Evolutionary conservation across 371 early-diverging fungal species (phyloP).

Genomic region (Dinochytrium kinnereticum): DNA sequence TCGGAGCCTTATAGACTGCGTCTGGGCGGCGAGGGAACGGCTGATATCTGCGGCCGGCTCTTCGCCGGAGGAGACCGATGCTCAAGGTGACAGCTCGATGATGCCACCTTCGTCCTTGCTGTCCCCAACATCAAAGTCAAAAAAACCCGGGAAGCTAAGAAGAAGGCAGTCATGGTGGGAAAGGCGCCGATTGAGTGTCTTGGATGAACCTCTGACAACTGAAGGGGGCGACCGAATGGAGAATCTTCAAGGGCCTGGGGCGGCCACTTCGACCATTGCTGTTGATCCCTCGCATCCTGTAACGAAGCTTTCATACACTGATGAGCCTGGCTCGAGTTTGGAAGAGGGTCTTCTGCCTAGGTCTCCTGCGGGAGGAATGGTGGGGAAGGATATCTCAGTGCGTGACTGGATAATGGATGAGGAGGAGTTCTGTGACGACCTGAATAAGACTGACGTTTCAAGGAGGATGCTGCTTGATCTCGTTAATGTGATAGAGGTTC

Average conservation of each 20-base stretch:
- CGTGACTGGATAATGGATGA: slow-evolving; percentile 31
- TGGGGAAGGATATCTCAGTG: slow-evolving; percentile 22
- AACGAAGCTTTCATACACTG: not conserved
- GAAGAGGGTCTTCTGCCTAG: not conserved
- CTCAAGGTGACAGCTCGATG: not conserved
- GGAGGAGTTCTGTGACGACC: slow-evolving; percentile 7
- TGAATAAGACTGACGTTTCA: not conserved
- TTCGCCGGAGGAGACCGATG: not conserved
- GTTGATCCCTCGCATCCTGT: not conserved
- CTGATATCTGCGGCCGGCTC: not conserved
- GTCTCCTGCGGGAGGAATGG: not conserved
- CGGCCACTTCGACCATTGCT: not conserved
- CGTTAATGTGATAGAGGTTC: slow-evolving; percentile 29
- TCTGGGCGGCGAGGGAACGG: slow-evolving; percentile 30
- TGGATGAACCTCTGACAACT: not conserved
- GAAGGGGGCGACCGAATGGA: slow-evolving; percentile 2
- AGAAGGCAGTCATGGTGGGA: slow-evolving; percentile 20
- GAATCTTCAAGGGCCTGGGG: not conserved
- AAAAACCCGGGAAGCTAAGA: not conserved
- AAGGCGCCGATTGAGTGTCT: not conserved
- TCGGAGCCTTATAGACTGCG: slow-evolving; percentile 6
- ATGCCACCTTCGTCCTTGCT: not conserved
- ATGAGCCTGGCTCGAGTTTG: not conserved
- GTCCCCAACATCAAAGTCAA: slow-evolving; percentile 9
- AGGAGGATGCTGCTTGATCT: slow-evolving; percentile 14